Evolutionary conservation across 352 stramenopile genomes (phyloP), one percentile per base, ranked within the genome.

Genomic region (Globisporangium emineosum): DNA sequence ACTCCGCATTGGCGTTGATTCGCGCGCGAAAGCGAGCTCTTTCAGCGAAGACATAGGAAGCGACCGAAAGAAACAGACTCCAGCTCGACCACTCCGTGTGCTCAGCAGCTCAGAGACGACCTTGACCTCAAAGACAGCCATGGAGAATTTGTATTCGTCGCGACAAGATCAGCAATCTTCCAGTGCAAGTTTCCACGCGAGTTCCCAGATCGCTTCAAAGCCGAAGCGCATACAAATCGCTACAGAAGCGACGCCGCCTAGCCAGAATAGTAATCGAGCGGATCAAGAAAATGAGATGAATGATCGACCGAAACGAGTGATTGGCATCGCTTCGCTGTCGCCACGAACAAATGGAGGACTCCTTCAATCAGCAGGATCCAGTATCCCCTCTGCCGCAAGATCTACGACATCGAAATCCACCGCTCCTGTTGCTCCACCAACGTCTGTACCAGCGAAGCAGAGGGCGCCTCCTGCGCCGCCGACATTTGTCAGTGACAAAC

Each of bases 201-300:
- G 69, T 30, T 33, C 57, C 6, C 70, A 76, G 25, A 58, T 60
- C 0, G 60, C 40, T 5, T 17, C 27, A 15, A 81, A 75, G 57
- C 70, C 71, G 19, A 75, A 81, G 57, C 76, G 76, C 54, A 60
- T 85, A 37, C 76, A 85, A 56, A 62, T 64, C 56, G 32, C 60
- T 59, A 51, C 55, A 9, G 72, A 79, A 47, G 12, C 45, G 17
- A 57, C 70, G 37, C 40, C 52, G 17, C 57, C 67, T 30, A 57
- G 62, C 7, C 45, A 35, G 21, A 13, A 12, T 10, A 49, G 7
- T 5, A 60, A 9, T 25, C 52, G 53, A 37, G 19, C 19, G 15
- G 62, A 67, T 37, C 62, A 67, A 33, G 62, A 67, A 49, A 67
- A 57, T 21, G 62, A 47, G 10, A 6, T 42, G n/a, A 33, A 21